Evolutionary conservation across 257 asterid species (phyloP), one percentile per base, ranked within the genome.

Genomic region (Anisodus acutangulus): DNA sequence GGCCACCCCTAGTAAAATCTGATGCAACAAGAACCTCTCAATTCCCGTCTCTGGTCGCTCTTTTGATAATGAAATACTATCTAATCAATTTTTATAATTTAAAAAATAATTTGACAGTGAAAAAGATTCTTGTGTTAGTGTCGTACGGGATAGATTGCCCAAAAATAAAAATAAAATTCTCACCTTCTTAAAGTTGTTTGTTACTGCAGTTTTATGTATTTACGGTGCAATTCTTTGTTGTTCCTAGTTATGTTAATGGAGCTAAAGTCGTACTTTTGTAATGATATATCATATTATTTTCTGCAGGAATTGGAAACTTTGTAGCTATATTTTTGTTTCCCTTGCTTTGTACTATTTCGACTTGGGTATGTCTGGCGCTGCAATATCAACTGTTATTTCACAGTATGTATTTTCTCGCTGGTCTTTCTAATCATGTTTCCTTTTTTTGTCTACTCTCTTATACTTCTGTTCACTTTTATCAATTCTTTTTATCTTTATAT

Each of bases 331-430:
- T 92, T 86, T 90, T 96, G 87, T 93, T 96, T 86, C 99, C 99
- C 22, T 82, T 94, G 59, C 87, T 94, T 83, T 93, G 90, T 84
- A 91, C 86, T 90, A 88, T 87, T 93, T 80, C 71, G 88, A 80
- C 85, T 80, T 94, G 94, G 99, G 99, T 85, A 93, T 91, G 88
- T 62, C 92, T 82, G 99, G 99, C 91, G 99, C 98, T 88, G 99
- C 99, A 83, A 91, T 96, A 86, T 92, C 99, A 84, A 93, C 97
- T 0, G 95, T 94, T 54, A 80, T 91, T 89, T 94, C 99, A 85
- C 99, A 96, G 99, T 96, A 90, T 83, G 98, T 90, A 79, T 22
- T 70, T 70, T 17, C 67, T 76, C 60, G 49, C 45, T 58, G 35
- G 43, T 3, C 22, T 76, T 55, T 78, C 78, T 54, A 15, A 72